A percentile compares a stretch with the other conserved stretches of the same genome.
phyloP scores from a whole-genome alignment of 1,284 basidiomycete genomes.

The Rugosomyces carneus region DNA sequence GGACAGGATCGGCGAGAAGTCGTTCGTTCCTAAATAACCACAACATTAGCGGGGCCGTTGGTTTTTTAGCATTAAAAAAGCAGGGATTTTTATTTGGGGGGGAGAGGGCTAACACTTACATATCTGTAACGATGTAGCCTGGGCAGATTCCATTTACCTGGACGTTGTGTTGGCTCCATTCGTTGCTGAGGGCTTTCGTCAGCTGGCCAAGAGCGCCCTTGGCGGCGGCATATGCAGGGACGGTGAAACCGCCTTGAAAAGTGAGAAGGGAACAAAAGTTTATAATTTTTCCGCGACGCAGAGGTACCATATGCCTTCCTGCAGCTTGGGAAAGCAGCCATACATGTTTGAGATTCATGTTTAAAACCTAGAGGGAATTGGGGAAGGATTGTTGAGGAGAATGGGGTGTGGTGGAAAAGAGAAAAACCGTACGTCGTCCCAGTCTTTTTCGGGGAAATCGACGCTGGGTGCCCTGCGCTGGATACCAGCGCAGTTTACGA shows the following conservation, averaged over 20 bases:
- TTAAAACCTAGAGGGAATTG: constrained; percentile 50
- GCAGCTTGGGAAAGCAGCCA: constrained; percentile 76
- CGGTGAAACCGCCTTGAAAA: constrained; percentile 56
- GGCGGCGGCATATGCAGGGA: constrained; percentile 90
- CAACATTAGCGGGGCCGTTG: not conserved
- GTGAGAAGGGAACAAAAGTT: constrained; percentile 76
- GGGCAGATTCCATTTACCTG: constrained; percentile 90
- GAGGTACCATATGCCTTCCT: constrained; percentile 75
- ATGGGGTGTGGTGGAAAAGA: constrained; percentile 4
- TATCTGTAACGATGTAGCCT: constrained; percentile 90
- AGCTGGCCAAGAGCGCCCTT: constrained; percentile 84
- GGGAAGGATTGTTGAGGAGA: not conserved
- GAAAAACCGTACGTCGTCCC: constrained; percentile 73
- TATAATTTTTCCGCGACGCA: constrained; percentile 73
- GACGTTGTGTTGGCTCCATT: constrained; percentile 72
- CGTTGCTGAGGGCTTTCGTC: constrained; percentile 71
- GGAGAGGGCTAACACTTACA: constrained; percentile 45
- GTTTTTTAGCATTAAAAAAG: too few species aligned
- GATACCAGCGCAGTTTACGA: constrained; percentile 94
- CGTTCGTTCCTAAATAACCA: constrained; percentile 61
- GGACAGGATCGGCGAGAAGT: constrained; percentile 66
- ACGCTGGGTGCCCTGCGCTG: constrained; percentile 81
- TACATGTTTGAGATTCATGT: constrained; percentile 73
- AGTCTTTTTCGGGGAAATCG: constrained; percentile 80
- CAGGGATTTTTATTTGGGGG: too few species aligned